Evolutionary conservation across 257 asterid genomes (phyloP).

Genomic region (Fraxinus americana): DNA sequence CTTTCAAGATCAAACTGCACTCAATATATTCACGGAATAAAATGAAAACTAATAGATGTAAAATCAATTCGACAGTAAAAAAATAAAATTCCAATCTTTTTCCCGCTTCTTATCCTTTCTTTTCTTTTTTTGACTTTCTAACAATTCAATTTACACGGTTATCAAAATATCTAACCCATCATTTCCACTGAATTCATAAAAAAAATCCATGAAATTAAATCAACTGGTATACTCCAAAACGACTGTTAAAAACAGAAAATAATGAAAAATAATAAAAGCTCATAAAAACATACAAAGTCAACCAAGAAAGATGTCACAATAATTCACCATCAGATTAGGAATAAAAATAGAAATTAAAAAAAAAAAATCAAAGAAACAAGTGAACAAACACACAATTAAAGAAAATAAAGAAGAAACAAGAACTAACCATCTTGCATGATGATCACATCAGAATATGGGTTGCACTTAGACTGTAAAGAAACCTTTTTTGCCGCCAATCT

Average conservation of each 20-base stretch:
- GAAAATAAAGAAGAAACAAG: not conserved
- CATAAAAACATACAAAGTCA: conserved; percentile 7
- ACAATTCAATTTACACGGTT: no score
- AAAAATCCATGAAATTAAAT: not conserved
- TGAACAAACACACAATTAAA: not conserved
- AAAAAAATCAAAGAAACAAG: not conserved
- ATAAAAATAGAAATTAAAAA: not conserved
- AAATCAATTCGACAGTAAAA: not conserved
- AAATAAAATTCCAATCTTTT: not conserved
- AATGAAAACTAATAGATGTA: not conserved
- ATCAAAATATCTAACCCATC: conserved; percentile 13
- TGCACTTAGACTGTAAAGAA: conserved; percentile 52
- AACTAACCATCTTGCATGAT: conserved; percentile 80
- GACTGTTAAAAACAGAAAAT: not conserved
- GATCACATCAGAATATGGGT: conserved; percentile 42
- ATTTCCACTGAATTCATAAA: conserved; percentile 9
- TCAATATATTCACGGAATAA: not conserved
- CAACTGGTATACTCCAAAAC: not conserved
- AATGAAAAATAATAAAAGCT: conserved; percentile 6
- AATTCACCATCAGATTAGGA: not conserved
- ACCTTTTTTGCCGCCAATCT: conserved; percentile 35
- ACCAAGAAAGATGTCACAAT: not conserved
- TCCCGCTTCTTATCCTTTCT: not conserved
- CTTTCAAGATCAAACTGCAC: not conserved
- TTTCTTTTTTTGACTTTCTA: not conserved